Percentiles rank a stretch among this genome's conserved stretches.
Conservation (phyloP, 139 green algal species). For the Micractinium sp. region DNA sequence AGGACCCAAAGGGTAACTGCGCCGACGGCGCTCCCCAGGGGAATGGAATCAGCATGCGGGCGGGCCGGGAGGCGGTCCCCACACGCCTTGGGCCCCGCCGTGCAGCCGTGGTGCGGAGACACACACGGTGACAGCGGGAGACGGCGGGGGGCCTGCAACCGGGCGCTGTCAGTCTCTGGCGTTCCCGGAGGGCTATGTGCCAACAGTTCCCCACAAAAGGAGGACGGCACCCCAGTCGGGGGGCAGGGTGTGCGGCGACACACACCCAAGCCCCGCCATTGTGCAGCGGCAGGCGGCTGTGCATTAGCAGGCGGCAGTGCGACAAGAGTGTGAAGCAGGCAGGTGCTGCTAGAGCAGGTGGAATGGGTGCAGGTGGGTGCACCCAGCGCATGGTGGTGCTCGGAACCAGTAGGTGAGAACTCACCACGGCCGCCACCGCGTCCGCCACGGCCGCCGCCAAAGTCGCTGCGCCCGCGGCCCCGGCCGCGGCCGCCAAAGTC, state of each 20-base stretch:
- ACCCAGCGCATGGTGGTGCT: too few relatives aligned
- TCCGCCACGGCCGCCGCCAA: constrained; percentile 41
- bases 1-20: constrained; percentile 55
- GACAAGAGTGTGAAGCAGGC: not conserved
- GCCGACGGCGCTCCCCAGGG: constrained; percentile 54
- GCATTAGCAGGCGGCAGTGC: not conserved
- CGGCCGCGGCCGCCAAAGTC: constrained; percentile 47
- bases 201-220: constrained; percentile 35
- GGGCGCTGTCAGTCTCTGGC: constrained; percentile 40
- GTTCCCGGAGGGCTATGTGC: constrained; percentile 52
- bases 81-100: not conserved
- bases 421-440: constrained; percentile 49
- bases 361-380: too few relatives aligned
- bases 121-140: constrained; percentile 26
- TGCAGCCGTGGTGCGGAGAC: constrained; percentile 18
- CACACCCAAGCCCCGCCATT: constrained; percentile 31
- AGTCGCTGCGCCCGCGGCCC: constrained; percentile 46
- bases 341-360: not conserved
- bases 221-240: constrained; percentile 39
- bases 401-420: constrained; percentile 15
- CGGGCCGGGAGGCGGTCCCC: constrained; percentile 20
- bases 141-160: constrained; percentile 32
- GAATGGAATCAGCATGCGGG: constrained; percentile 62
- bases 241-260: constrained; percentile 41
- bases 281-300: not conserved